These are phyloP conservation scores for Secale cereale DNA, from an alignment of 176 grass and related monocot genomes.

Conservation along the genomic window DNA sequence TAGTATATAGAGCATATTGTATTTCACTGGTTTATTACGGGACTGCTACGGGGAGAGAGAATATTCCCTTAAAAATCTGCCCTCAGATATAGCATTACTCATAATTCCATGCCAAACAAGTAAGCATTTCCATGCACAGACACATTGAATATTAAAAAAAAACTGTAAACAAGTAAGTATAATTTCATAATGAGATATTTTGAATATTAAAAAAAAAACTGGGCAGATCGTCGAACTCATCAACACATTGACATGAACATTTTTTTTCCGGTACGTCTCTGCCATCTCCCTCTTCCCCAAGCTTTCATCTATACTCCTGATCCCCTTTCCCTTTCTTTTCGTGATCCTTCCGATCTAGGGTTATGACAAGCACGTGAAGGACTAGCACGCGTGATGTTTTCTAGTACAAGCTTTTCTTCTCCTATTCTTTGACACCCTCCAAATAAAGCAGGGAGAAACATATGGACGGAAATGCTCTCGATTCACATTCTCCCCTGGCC, in stretches of 20 bases:
- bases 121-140: neutral
- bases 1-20: too few species aligned
- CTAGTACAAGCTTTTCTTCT: neutral
- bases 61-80: too few species aligned
- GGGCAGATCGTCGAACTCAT: neutral
- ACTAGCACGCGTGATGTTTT: neutral
- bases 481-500: neutral
- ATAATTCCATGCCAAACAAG: neutral
- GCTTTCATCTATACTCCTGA: neutral
- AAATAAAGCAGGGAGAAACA: constrained; percentile 27
- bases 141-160: neutral
- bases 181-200: neutral
- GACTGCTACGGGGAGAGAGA: too few species aligned
- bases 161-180: too few species aligned
- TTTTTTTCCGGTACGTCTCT: neutral
- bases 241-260: neutral
- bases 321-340: neutral
- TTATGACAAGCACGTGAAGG: neutral
- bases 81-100: too few species aligned
- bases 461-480: neutral
- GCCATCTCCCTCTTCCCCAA: neutral
- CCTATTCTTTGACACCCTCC: constrained; percentile 19
- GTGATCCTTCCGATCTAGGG: neutral
- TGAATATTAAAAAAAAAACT: too few species aligned
- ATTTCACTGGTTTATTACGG: too few species aligned